Evolutionary conservation across 805 yeast species (phyloP), one percentile per base, ranked within the genome.

Genomic region (Nakazawaea ishiwadae): DNA sequence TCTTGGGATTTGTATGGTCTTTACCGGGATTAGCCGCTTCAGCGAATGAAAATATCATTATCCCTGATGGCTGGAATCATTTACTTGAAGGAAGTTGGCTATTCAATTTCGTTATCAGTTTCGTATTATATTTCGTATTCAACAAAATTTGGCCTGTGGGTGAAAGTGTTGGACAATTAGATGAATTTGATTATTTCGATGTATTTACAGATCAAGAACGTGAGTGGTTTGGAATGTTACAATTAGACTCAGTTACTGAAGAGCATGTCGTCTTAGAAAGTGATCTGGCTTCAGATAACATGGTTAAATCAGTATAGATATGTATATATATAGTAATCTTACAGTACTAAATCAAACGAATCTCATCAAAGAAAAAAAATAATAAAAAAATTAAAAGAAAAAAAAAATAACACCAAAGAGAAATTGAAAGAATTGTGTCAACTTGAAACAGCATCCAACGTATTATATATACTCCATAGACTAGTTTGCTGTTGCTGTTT

Each of bases 1-100:
- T 61, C 4, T 48, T 55, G 4, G 68, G 69, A 21, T 59, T 64
- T 52, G 64, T 68, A 12, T 77, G 76, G 8, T 75, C 75, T 15
- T 44, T 75, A 20, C 80, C 80, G 2, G 80, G 80, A 27, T 54
- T 71, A 14, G 50, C 63, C 54, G 48, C 65, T 59, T 48, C 63
- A 52, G 49, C 42, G 18, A 52, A 55, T 37, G 33, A 60, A 1
- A 43, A 39, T 15, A 51, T 60, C 19, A 17, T 26, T 1, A 38
- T 61, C 18, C 48, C 48, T 32, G 39, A 48, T 1, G 51, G 54
- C 2, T 53, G 58, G 32, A 21, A 48, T n/a, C 51, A 61, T 44
- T 54, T 51, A 21, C 61, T 51, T 50, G 48, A 59, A 1, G 74
- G 71, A 35, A 69, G 68, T 43, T 58, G 67, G 16, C 56, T 73